Evolutionary conservation across 2,329 filamentous ascomycete genomes (phyloP), one percentile per base, ranked within the genome.

Genomic region (Fusarium scirpi): DNA sequence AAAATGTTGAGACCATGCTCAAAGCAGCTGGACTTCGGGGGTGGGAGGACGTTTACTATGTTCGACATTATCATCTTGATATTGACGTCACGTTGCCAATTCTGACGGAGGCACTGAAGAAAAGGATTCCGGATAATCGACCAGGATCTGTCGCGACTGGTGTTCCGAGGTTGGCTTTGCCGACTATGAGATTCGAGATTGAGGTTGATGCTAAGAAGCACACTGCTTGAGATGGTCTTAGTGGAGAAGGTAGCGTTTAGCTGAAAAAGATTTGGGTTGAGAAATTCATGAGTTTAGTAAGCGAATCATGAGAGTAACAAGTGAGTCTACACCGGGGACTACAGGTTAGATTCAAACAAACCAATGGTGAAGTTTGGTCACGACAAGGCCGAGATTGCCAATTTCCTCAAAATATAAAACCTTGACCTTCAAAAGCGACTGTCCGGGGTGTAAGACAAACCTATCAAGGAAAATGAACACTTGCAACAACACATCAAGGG

Each of bases 11-110:
- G 30, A 12, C 56, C 5, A 67, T 76, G 20, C 74, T 77, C 18
- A 59, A 74, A 32, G 58, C 70, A 1, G 68, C 60, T 3, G 75
- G 74, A 7, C 62, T 77, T 1, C 60, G 67, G 1, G 74, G 74
- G 0, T 76, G 74, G 75, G 74, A 76, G 10, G 75, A 77, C n/a
- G 74, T 77, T 2, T 76, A 74, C 25, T 69, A 66, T 16, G n/a
- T 76, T 10, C 65, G 74, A 5, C 67, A 72, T 4, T 77, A 76
- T 16, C 72, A 75, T 18, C 61, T 62, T 30, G 68, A 76, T 6
- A 73, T 76, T 3, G 59, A 64, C 2, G 45, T 61, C 7, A 73
- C 70, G 3, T 59, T 63, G 4, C 56, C 64, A 5, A 43, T 62
- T 8, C 11, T 61, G 8, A 48, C 41, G 4, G 58, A 74, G 32